A percentile compares a stretch with the other conserved stretches of the same genome.
Conservation (phyloP, 2,329 filamentous ascomycete species). For the Cladosporium sp. region DNA sequence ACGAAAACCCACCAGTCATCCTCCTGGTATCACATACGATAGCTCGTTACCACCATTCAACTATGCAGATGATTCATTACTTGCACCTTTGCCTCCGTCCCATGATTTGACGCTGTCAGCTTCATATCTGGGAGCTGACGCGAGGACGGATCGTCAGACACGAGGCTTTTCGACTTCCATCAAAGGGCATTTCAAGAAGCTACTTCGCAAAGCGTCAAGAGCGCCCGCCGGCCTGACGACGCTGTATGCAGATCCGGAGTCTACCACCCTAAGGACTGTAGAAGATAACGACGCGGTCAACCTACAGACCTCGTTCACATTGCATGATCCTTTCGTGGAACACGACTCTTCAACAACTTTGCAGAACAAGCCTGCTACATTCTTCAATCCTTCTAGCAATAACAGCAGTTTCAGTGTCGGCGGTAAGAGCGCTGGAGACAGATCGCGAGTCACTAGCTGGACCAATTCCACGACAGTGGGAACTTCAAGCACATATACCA, state of each 20-base stretch:
- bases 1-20: not conserved
- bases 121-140: not conserved
- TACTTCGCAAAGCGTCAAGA: constrained; percentile 46
- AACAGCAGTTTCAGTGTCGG: constrained; percentile 46
- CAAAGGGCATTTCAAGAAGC: constrained; percentile 56
- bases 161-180: constrained; percentile 55
- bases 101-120: not conserved
- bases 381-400: constrained; percentile 30
- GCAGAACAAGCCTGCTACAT: not conserved
- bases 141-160: constrained; percentile 49
- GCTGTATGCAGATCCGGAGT: constrained; percentile 33
- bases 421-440: constrained; percentile 44
- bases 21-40: constrained; percentile 21
- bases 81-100: constrained; percentile 8
- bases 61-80: constrained; percentile 20
- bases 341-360: not conserved
- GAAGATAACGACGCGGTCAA: not conserved
- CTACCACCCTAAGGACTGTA: constrained; percentile 37
- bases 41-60: constrained; percentile 25
- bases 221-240: constrained; percentile 25
- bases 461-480: constrained; percentile 59
- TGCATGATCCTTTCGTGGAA: constrained; percentile 6
- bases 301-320: not conserved
- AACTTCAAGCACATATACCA: constrained; percentile 46
- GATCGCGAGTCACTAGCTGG: constrained; percentile 70